phyloP scores from a whole-genome alignment of 768 basidiomycete species.

The Leccinum sublutescens region DNA sequence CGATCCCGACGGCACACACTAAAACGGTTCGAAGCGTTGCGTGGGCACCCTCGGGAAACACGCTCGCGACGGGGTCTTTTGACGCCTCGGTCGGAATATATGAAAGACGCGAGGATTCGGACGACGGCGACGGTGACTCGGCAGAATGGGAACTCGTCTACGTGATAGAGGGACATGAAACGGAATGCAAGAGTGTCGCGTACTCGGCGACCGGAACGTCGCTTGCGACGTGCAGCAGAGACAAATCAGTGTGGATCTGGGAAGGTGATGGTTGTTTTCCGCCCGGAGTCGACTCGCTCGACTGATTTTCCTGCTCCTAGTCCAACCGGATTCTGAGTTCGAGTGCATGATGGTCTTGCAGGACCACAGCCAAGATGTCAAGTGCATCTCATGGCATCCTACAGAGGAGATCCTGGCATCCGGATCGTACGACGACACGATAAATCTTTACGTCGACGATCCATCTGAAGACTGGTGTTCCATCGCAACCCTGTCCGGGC shows the following conservation, averaged over 20 bases:
- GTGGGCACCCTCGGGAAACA: slow-evolving; percentile 86
- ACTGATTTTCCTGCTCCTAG: slow-evolving; percentile 37
- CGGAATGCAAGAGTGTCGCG: slow-evolving; percentile 90
- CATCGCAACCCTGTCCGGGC: slow-evolving; percentile 77
- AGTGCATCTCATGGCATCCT: slow-evolving; percentile 94
- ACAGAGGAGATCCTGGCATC: slow-evolving; percentile 97
- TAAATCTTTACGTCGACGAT: slow-evolving; percentile 92
- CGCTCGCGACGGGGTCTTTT: slow-evolving; percentile 90
- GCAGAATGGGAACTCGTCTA: slow-evolving; percentile 88
- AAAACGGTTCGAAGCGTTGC: slow-evolving; percentile 85
- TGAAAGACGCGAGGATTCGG: slow-evolving; percentile 59
- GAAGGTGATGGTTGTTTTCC: slow-evolving; percentile 59
- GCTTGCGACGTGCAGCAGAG: slow-evolving; percentile 92
- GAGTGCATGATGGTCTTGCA: slow-evolving; percentile 94
- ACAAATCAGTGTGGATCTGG: slow-evolving; percentile 99
- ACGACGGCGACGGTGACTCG: slow-evolving; percentile 33
- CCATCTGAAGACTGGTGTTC: slow-evolving; percentile 94
- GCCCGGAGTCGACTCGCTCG: background rate
- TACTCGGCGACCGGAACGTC: slow-evolving; percentile 74
- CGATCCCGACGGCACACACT: slow-evolving; percentile 80
- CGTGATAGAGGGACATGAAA: slow-evolving; percentile 91
- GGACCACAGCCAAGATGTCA: slow-evolving; percentile 97
- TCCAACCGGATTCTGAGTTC: slow-evolving; percentile 88
- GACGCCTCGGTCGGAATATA: slow-evolving; percentile 91
- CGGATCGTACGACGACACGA: slow-evolving; percentile 94